Evolutionary conservation across 345 rosid species (phyloP).

Genomic region (Jatropha curcas): DNA sequence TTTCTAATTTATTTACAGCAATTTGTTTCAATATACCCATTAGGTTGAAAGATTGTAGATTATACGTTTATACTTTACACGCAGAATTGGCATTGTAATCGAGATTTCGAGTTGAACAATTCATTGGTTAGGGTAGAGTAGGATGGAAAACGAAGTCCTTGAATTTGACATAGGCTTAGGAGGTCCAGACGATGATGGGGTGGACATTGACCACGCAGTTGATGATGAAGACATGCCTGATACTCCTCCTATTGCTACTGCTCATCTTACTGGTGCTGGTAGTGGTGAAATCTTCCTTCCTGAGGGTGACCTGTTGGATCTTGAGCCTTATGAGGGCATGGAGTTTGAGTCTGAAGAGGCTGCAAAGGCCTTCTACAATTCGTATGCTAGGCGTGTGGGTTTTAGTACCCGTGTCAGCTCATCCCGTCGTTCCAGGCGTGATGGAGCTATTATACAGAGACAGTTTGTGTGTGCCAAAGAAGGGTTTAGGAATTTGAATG

Average conservation of each 20-base stretch:
- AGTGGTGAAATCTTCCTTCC: conserved; percentile 7
- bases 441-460: conserved; percentile 67
- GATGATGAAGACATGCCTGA: conserved; percentile 16
- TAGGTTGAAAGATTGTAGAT: background rate
- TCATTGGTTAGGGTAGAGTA: background rate
- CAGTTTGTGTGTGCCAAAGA: conserved; percentile 71
- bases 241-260: conserved; percentile 7
- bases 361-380: conserved; percentile 66
- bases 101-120: background rate
- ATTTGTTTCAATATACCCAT: background rate
- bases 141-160: conserved; percentile 13
- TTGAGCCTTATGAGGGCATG: conserved; percentile 63
- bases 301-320: conserved; percentile 30
- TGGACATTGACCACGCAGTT: conserved; percentile 5
- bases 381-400: conserved; percentile 64
- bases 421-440: conserved; percentile 63
- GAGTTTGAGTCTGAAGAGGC: conserved; percentile 73
- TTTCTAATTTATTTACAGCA: background rate
- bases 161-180: conserved; percentile 21
- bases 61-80: background rate
- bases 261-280: background rate
- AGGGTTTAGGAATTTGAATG: conserved; percentile 44
- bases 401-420: conserved; percentile 61
- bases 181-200: conserved; percentile 14
- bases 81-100: background rate